Conservation (phyloP, 129 eudicot genomes). For the Chrysanthemum lavandulifolium region DNA sequence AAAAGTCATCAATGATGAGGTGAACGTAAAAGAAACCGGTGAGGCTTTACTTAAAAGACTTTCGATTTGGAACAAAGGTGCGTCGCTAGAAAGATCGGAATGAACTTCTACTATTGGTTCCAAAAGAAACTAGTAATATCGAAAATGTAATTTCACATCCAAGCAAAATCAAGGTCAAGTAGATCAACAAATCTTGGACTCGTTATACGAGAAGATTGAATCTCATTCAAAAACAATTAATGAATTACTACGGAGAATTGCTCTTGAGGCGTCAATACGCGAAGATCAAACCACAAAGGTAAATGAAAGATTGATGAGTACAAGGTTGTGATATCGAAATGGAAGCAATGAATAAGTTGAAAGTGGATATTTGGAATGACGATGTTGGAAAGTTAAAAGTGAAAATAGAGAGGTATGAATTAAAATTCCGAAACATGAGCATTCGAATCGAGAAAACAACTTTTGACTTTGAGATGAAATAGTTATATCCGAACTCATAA, state of each 20-base stretch:
- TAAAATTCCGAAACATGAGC: too few relatives aligned
- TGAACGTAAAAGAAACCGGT: too few relatives aligned
- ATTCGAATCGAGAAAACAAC: too few relatives aligned
- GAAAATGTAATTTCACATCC: slow-evolving; percentile 36
- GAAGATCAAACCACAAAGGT: slow-evolving; percentile 45
- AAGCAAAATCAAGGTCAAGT: slow-evolving; percentile 32
- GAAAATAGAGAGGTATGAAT: too few relatives aligned
- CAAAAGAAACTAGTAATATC: slow-evolving; percentile 34
- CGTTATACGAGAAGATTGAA: slow-evolving; percentile 41
- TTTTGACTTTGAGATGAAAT: too few relatives aligned
- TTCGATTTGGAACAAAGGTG: slow-evolving; percentile 41
- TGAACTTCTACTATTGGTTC: slow-evolving; percentile 33
- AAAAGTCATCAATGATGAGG: too few relatives aligned
- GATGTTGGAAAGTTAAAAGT: slow-evolving; percentile 36
- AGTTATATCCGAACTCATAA: too few relatives aligned
- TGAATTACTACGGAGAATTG: slow-evolving; percentile 44
- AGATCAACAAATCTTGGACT: slow-evolving; percentile 30
- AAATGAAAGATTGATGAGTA: slow-evolving; percentile 30
- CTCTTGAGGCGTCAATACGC: slow-evolving; percentile 35
- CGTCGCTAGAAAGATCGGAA: slow-evolving; percentile 44
- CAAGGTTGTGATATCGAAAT: slow-evolving; percentile 35
- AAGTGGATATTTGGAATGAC: slow-evolving; percentile 30
- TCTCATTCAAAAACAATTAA: slow-evolving; percentile 36
- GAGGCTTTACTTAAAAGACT: slow-evolving; percentile 10
- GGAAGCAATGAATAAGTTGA: slow-evolving; percentile 36